Conservation (phyloP, 176 grass and related monocot species). For the Cenchrus purpureus region DNA sequence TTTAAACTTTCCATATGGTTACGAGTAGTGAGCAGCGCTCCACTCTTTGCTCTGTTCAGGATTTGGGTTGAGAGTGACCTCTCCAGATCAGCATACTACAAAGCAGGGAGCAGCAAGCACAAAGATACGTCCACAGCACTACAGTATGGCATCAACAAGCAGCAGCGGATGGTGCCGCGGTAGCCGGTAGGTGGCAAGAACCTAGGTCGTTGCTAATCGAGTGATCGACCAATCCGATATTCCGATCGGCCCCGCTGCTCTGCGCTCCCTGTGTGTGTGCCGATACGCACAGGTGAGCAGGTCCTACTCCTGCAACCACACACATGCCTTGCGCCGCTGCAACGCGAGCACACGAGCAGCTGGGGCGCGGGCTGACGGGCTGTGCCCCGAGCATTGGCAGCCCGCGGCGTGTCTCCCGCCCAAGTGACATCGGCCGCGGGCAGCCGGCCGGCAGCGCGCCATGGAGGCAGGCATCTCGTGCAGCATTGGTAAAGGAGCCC, state of each 20-base stretch:
- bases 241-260: too few species aligned
- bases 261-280: background rate
- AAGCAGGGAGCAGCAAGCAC: background rate
- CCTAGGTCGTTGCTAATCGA: background rate
- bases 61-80: background rate
- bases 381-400: conserved; percentile 38
- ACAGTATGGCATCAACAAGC: background rate
- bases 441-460: background rate
- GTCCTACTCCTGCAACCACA: background rate
- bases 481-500: background rate
- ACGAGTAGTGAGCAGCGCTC: background rate
- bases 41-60: background rate
- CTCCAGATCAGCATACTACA: background rate
- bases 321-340: background rate
- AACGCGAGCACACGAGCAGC: background rate
- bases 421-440: conserved; percentile 11
- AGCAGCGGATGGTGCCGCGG: background rate
- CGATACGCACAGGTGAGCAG: background rate
- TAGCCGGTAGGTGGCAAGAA: background rate
- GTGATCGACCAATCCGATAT: background rate
- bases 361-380: background rate
- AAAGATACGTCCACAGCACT: background rate
- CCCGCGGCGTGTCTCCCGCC: conserved; percentile 41
- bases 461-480: background rate
- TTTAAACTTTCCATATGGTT: too few species aligned